A percentile compares a stretch with the other conserved stretches of the same genome.
Evolutionary conservation across 192 early-diverging fungal species (phyloP).

Genomic region (Pilobolus umbonatus): DNA sequence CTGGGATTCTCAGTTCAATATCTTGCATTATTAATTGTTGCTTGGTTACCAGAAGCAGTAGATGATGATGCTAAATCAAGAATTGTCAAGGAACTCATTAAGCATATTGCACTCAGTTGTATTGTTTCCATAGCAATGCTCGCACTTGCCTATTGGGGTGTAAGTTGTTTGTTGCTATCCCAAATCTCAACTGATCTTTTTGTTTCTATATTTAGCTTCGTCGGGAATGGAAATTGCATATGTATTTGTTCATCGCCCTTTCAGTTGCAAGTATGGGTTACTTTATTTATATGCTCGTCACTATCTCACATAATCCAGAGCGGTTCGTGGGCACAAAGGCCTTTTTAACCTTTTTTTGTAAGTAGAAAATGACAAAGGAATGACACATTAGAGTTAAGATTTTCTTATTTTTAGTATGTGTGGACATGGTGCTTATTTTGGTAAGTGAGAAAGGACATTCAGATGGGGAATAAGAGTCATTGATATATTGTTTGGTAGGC

Average conservation of each 20-base stretch:
- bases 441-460: conserved; percentile 25
- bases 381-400: not conserved
- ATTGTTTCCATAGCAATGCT: conserved; percentile 45
- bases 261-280: conserved; percentile 63
- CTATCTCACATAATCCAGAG: conserved; percentile 43
- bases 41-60: conserved; percentile 7
- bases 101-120: conserved; percentile 44
- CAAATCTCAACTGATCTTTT: not conserved
- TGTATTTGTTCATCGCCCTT: conserved; percentile 57
- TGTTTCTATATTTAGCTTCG: conserved; percentile 41
- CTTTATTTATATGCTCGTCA: conserved; percentile 61
- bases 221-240: conserved; percentile 46
- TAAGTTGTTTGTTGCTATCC: conserved; percentile 25
- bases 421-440: conserved; percentile 43
- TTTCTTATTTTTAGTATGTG: conserved; percentile 34
- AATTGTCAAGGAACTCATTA: conserved; percentile 31
- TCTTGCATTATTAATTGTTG: conserved; percentile 60
- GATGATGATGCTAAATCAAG: conserved; percentile 6
- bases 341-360: conserved; percentile 55
- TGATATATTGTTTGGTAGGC: conserved; percentile 13
- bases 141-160: conserved; percentile 50
- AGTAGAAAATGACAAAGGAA: conserved; percentile 9
- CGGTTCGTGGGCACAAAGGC: conserved; percentile 44
- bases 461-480: not conserved
- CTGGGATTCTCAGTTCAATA: conserved; percentile 71